phyloP scores from a whole-genome alignment of 331 rosid species.

The Erythrophleum ivorense region DNA sequence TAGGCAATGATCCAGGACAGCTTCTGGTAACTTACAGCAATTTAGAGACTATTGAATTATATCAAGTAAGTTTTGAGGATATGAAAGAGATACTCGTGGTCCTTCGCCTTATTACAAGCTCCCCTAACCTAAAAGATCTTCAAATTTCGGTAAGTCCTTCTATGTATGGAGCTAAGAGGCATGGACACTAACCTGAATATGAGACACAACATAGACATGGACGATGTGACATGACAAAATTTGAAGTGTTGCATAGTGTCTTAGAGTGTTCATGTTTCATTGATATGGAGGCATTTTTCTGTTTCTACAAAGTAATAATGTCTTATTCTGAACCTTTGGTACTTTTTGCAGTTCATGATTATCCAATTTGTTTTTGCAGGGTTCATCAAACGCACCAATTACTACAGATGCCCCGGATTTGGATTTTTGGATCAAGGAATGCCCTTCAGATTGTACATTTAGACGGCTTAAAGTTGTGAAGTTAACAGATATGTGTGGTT shows the following conservation, averaged over 20 bases:
- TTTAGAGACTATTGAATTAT: slow-evolving; percentile 71
- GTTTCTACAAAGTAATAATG: slow-evolving; percentile 7
- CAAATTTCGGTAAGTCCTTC: slow-evolving; percentile 76
- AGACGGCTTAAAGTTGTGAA: slow-evolving; percentile 65
- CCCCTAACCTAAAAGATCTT: slow-evolving; percentile 85
- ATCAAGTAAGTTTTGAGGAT: slow-evolving; percentile 95
- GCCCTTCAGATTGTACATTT: slow-evolving; percentile 52
- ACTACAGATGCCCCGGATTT: slow-evolving; percentile 61
- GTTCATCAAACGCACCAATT: slow-evolving; percentile 62
- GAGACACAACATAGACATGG: not conserved
- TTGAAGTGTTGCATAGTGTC: not conserved
- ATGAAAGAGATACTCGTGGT: slow-evolving; percentile 84
- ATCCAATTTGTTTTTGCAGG: slow-evolving; percentile 49
- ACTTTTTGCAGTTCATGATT: slow-evolving; percentile 15
- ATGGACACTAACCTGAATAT: not conserved
- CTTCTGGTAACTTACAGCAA: slow-evolving; percentile 59
- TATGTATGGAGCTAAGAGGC: not conserved
- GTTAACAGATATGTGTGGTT: slow-evolving; percentile 76
- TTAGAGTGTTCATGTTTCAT: not conserved
- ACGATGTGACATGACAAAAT: not conserved
- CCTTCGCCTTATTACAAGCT: slow-evolving; percentile 77
- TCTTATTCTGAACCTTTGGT: slow-evolving; percentile 8
- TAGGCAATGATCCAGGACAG: slow-evolving; percentile 61
- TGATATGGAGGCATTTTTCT: not conserved
- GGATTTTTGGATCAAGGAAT: slow-evolving; percentile 74